Evolutionary conservation across 108 stramenopile species (phyloP).

Genomic region (Epithemia pelagica): DNA sequence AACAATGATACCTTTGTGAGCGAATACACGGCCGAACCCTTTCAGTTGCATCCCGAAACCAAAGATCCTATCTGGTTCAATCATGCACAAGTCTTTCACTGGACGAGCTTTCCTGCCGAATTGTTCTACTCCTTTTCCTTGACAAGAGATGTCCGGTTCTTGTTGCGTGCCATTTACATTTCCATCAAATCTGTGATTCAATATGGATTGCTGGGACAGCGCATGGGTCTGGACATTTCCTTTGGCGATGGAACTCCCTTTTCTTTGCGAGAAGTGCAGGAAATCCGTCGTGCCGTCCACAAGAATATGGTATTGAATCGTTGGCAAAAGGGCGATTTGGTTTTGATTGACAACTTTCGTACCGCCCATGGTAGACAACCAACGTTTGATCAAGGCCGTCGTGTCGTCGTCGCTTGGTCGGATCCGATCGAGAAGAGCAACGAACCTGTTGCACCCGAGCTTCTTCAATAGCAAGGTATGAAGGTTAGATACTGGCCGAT

Average conservation of each 20-base stretch:
- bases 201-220: constrained; percentile 19
- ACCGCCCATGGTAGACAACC: constrained; percentile 32
- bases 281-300: constrained; percentile 30
- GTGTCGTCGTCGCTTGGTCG: constrained; percentile 28
- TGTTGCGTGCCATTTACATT: constrained; percentile 5
- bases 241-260: constrained; percentile 29
- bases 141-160: constrained; percentile 6
- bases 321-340: constrained; percentile 35
- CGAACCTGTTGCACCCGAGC: background rate
- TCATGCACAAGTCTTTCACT: constrained; percentile 33
- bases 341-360: constrained; percentile 35
- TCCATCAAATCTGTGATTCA: constrained; percentile 4
- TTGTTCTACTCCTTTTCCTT: constrained; percentile 17
- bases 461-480: too few relatives aligned
- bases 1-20: constrained; percentile 22
- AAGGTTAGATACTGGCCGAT: too few relatives aligned
- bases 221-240: constrained; percentile 16
- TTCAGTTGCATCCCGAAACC: constrained; percentile 31
- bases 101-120: constrained; percentile 23
- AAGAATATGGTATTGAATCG: constrained; percentile 33
- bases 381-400: constrained; percentile 24
- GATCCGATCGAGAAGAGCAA: constrained; percentile 19
- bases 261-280: constrained; percentile 22
- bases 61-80: constrained; percentile 36
- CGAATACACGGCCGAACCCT: constrained; percentile 19